Conservation (phyloP, 2,329 filamentous ascomycete genomes). For the Calonectria ilicicola region DNA sequence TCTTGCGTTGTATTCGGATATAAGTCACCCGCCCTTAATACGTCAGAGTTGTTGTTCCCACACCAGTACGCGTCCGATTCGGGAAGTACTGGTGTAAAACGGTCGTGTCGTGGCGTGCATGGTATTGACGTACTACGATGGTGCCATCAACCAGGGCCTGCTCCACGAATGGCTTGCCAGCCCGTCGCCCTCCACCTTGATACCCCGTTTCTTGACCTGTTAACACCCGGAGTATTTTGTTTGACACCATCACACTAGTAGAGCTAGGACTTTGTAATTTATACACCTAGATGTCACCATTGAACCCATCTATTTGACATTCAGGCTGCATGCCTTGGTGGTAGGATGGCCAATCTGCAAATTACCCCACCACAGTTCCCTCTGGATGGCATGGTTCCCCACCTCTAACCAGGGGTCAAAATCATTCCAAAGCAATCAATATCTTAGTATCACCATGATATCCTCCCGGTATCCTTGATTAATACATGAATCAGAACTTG, state of each 20-base stretch:
- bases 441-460: not conserved
- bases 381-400: not conserved
- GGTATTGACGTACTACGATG: conserved; percentile 31
- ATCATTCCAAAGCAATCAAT: not conserved
- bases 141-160: conserved; percentile 30
- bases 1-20: conserved; percentile 9
- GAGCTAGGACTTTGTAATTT: not conserved
- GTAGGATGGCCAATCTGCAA: not conserved
- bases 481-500: not conserved
- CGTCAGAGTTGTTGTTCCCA: conserved; percentile 14
- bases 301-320: not conserved
- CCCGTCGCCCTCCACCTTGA: not conserved
- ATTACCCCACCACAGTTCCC: not conserved
- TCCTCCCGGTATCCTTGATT: not conserved
- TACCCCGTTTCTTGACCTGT: not conserved
- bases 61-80: conserved; percentile 16
- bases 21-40: conserved; percentile 13
- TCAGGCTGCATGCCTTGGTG: not conserved
- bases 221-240: not conserved
- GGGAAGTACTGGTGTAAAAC: conserved; percentile 13
- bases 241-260: not conserved
- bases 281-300: not conserved
- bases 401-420: not conserved
- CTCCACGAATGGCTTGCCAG: conserved; percentile 22
- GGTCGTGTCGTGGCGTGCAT: conserved; percentile 30